Percentiles rank a stretch among this genome's conserved stretches.
These are phyloP conservation scores for Takashimella tepidaria DNA, from an alignment of 1,284 basidiomycete species.

Conservation along the genomic window DNA sequence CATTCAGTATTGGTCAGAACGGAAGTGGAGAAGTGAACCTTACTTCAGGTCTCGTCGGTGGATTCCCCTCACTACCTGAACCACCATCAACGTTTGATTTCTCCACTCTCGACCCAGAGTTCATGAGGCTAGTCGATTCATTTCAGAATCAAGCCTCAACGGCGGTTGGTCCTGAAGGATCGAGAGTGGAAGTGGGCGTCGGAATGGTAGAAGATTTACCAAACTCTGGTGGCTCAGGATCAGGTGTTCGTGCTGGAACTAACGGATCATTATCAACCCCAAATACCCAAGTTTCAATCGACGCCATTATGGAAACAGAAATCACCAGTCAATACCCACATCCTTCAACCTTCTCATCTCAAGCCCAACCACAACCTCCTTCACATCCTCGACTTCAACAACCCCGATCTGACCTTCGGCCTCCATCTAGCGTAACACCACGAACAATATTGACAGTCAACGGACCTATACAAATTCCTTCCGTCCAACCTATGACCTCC, in stretches of 20 bases:
- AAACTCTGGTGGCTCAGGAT: neutral
- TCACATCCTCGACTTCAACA: too few species aligned
- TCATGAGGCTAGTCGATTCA: slow-evolving; percentile 28
- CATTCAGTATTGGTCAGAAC: neutral
- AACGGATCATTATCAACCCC: neutral
- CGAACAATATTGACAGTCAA: neutral
- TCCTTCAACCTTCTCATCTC: neutral
- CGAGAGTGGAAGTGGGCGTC: too few species aligned
- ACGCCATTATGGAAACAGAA: neutral
- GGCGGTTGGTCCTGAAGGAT: too few species aligned
- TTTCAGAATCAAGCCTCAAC: slow-evolving; percentile 12
- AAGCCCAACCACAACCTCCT: neutral
- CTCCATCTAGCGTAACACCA: neutral
- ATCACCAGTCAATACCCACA: neutral
- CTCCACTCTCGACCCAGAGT: slow-evolving; percentile 30
- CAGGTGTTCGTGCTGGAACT: neutral
- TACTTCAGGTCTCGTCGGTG: neutral
- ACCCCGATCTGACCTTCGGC: too few species aligned
- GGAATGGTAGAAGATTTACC: neutral
- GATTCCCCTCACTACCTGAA: neutral
- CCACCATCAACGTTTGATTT: slow-evolving; percentile 24
- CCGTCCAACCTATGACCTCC: neutral
- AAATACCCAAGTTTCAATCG: neutral
- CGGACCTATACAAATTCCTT: neutral
- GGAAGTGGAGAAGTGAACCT: neutral